phyloP scores from a whole-genome alignment of 805 yeast genomes.

The Brettanomyces custersianus region DNA sequence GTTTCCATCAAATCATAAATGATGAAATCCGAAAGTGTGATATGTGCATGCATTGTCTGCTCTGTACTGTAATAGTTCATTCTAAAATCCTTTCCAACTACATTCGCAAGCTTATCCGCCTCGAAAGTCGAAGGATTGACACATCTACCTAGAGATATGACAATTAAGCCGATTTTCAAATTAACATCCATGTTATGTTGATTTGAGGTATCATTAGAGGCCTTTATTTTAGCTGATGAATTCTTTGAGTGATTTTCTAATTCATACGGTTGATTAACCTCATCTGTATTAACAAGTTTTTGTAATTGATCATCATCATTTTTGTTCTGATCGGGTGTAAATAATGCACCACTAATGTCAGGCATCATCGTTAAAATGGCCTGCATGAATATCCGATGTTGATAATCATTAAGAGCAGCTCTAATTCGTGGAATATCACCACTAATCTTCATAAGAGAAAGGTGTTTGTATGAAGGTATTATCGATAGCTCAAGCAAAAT shows the following conservation, averaged over 20 bases:
- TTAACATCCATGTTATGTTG: constrained; percentile 69
- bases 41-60: constrained; percentile 54
- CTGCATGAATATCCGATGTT: constrained; percentile 81
- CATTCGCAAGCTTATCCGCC: constrained; percentile 61
- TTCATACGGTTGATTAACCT: constrained; percentile 1
- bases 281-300: constrained; percentile 4
- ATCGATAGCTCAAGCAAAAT: constrained; percentile 76
- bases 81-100: constrained; percentile 57
- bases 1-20: constrained; percentile 69
- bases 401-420: constrained; percentile 76
- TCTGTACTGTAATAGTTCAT: constrained; percentile 53
- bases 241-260: too few relatives aligned
- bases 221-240: background rate
- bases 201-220: background rate
- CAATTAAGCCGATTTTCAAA: constrained; percentile 57
- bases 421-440: constrained; percentile 69
- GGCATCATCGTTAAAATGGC: constrained; percentile 68
- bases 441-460: constrained; percentile 64
- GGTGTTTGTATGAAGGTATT: constrained; percentile 64
- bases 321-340: background rate
- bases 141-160: constrained; percentile 60
- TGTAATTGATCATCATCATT: background rate
- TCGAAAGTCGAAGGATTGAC: constrained; percentile 48
- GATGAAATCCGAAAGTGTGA: constrained; percentile 55
- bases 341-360: constrained; percentile 16